phyloP scores from a whole-genome alignment of 2,329 filamentous ascomycete genomes.

The Cladophialophora immunda region DNA sequence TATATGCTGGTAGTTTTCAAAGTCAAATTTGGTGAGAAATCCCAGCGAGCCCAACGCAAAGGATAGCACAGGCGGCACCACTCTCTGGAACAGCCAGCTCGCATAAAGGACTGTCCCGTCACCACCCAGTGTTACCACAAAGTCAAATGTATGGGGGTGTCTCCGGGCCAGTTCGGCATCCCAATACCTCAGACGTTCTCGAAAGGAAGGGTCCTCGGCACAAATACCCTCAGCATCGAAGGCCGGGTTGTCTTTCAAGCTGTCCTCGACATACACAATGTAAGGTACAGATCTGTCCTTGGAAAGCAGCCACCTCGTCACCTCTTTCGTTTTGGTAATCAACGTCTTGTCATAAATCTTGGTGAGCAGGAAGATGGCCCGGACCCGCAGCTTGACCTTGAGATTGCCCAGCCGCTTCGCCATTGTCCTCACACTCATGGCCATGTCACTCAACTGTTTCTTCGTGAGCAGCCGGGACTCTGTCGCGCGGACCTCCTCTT shows the following conservation, averaged over 20 bases:
- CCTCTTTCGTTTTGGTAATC: slow-evolving; percentile 77
- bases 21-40: slow-evolving; percentile 97
- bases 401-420: slow-evolving; percentile 86
- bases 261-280: slow-evolving; percentile 82
- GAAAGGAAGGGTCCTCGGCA: slow-evolving; percentile 64
- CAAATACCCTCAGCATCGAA: slow-evolving; percentile 79
- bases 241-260: slow-evolving; percentile 71
- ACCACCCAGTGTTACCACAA: slow-evolving; percentile 88
- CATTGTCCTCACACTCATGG: slow-evolving; percentile 90
- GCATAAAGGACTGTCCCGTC: slow-evolving; percentile 96
- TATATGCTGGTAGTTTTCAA: slow-evolving; percentile 74
- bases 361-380: slow-evolving; percentile 84
- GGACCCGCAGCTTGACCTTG: slow-evolving; percentile 80
- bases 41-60: slow-evolving; percentile 94
- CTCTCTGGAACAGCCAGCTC: slow-evolving; percentile 94
- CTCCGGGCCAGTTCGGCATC: slow-evolving; percentile 77
- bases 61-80: slow-evolving; percentile 91
- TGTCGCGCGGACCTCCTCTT: slow-evolving; percentile 52
- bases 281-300: slow-evolving; percentile 73
- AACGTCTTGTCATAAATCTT: slow-evolving; percentile 89
- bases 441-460: slow-evolving; percentile 95
- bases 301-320: slow-evolving; percentile 82
- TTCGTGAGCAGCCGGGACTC: slow-evolving; percentile 86
- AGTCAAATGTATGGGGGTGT: slow-evolving; percentile 88
- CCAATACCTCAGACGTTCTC: slow-evolving; percentile 79